Evolutionary conservation across 495 filamentous ascomycete genomes (phyloP).

Genomic region (Neurospora tetrasperma): DNA sequence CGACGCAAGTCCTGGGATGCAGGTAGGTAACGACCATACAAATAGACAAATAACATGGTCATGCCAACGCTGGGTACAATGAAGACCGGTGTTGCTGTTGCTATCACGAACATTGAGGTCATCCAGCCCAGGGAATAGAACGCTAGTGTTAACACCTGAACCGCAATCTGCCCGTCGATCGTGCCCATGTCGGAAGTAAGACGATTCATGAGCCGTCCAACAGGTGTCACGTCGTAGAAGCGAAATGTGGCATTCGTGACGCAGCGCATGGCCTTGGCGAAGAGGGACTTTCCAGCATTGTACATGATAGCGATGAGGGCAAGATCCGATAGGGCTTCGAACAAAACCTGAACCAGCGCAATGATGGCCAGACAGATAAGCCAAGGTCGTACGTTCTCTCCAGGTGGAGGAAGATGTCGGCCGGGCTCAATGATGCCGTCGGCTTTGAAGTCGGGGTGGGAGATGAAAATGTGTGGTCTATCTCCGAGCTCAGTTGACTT

Average conservation of each 20-base stretch:
- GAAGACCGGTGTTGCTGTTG: slow-evolving; percentile 61
- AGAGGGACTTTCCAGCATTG: slow-evolving; percentile 60
- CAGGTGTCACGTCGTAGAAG: slow-evolving; percentile 78
- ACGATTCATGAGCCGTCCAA: slow-evolving; percentile 78
- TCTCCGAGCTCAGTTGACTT: slow-evolving; percentile 7
- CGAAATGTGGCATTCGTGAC: slow-evolving; percentile 74
- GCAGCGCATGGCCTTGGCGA: slow-evolving; percentile 53
- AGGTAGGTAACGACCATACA: slow-evolving; percentile 66
- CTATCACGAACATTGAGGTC: slow-evolving; percentile 62
- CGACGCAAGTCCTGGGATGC: slow-evolving; percentile 72
- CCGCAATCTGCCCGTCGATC: slow-evolving; percentile 66
- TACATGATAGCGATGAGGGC: slow-evolving; percentile 64
- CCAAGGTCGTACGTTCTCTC: slow-evolving; percentile 63
- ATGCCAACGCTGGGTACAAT: slow-evolving; percentile 58
- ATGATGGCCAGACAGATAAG: slow-evolving; percentile 55
- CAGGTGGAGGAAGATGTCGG: slow-evolving; percentile 47
- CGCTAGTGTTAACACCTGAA: slow-evolving; percentile 54
- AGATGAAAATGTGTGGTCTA: neutral
- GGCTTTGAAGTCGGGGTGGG: slow-evolving; percentile 7
- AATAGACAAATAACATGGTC: slow-evolving; percentile 49
- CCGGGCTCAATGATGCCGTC: slow-evolving; percentile 34
- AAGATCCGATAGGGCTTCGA: slow-evolving; percentile 43
- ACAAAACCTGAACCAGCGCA: slow-evolving; percentile 45
- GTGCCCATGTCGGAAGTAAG: slow-evolving; percentile 77
- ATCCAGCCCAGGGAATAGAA: slow-evolving; percentile 59